Conservation (phyloP, 495 filamentous ascomycete genomes). For the Aspergillus steynii region DNA sequence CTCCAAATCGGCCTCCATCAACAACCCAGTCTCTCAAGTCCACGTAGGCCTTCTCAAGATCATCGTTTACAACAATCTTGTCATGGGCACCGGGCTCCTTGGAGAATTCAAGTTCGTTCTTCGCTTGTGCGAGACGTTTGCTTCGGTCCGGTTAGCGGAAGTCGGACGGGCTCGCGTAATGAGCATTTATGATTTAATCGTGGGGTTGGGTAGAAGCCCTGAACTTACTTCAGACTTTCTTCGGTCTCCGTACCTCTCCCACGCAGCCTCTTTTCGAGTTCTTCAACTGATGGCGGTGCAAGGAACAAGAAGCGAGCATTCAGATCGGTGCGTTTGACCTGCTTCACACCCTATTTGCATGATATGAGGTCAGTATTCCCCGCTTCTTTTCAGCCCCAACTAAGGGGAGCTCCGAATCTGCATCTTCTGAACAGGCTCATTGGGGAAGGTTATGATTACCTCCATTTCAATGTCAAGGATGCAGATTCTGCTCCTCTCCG, state of each 20-base stretch:
- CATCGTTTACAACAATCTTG: constrained; percentile 84
- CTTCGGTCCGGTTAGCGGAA: not conserved
- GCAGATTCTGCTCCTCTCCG: constrained; percentile 52
- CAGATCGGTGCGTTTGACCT: constrained; percentile 77
- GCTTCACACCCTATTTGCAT: constrained; percentile 81
- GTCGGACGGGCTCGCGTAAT: not conserved
- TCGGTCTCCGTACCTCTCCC: constrained; percentile 85
- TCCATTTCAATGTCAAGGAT: constrained; percentile 90
- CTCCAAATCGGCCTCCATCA: constrained; percentile 45
- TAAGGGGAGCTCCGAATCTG: not conserved
- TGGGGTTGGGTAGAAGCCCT: not conserved
- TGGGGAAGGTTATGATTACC: constrained; percentile 39
- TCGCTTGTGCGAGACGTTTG: constrained; percentile 76
- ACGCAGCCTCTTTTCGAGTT: constrained; percentile 73
- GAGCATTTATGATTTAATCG: not conserved
- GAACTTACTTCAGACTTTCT: constrained; percentile 55
- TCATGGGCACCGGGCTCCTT: constrained; percentile 76
- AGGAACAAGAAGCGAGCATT: constrained; percentile 84
- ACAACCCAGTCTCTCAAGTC: constrained; percentile 56
- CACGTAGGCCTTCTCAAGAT: constrained; percentile 72
- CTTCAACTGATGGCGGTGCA: constrained; percentile 72
- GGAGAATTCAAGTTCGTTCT: constrained; percentile 79
- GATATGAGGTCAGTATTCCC: not conserved
- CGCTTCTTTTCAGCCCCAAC: not conserved
- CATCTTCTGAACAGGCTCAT: constrained; percentile 68